Conservation (phyloP, 1,284 basidiomycete species). For the Somion occarium region DNA sequence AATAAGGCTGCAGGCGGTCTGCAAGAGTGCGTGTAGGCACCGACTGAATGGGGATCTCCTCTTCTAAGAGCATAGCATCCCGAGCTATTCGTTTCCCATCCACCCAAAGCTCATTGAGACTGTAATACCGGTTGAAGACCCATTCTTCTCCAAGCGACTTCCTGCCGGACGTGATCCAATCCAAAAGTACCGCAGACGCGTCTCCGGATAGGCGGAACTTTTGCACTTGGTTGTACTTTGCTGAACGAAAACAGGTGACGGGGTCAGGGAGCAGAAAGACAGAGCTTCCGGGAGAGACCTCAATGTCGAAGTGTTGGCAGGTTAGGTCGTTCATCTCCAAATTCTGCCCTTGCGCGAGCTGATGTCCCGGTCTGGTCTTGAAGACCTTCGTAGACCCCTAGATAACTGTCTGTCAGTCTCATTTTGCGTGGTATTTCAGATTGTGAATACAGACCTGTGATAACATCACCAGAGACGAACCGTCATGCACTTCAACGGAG, state of each 20-base stretch:
- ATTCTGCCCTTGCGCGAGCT: slow-evolving; percentile 13
- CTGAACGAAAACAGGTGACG: slow-evolving; percentile 86
- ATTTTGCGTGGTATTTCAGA: not conserved
- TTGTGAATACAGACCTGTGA: slow-evolving; percentile 63
- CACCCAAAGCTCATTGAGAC: slow-evolving; percentile 79
- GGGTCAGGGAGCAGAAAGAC: slow-evolving; percentile 87
- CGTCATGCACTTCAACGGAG: slow-evolving; percentile 53
- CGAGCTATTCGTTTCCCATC: slow-evolving; percentile 61
- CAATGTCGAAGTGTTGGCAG: slow-evolving; percentile 53
- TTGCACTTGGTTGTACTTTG: slow-evolving; percentile 81
- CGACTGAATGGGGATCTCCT: slow-evolving; percentile 20
- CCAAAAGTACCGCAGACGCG: slow-evolving; percentile 71
- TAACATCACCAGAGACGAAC: slow-evolving; percentile 60
- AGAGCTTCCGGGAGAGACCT: slow-evolving; percentile 44
- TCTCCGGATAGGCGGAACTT: slow-evolving; percentile 58
- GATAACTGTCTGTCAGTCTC: too few species aligned
- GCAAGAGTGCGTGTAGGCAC: slow-evolving; percentile 30
- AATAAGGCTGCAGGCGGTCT: slow-evolving; percentile 68
- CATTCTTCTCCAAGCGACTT: slow-evolving; percentile 81
- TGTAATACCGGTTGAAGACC: slow-evolving; percentile 83
- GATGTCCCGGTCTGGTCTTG: slow-evolving; percentile 58
- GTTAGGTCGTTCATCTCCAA: slow-evolving; percentile 24
- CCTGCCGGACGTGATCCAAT: slow-evolving; percentile 89
- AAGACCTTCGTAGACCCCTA: slow-evolving; percentile 95
- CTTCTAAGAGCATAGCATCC: slow-evolving; percentile 75